Conservation (phyloP, 371 early-diverging fungal genomes). For the Mucor irregularis region DNA sequence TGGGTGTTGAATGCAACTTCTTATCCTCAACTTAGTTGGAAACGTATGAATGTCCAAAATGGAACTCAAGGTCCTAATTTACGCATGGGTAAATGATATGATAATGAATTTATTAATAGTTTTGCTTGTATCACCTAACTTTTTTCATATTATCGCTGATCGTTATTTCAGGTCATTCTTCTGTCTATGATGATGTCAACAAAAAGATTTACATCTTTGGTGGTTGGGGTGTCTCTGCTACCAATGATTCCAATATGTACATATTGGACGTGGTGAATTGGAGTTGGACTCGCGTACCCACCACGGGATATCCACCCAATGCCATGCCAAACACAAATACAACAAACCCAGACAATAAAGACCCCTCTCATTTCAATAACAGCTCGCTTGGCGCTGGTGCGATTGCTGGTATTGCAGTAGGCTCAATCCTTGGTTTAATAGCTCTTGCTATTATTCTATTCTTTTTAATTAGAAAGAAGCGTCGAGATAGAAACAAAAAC, state of each 20-base stretch:
- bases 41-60: slow-evolving; percentile 24
- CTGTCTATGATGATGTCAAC: slow-evolving; percentile 30
- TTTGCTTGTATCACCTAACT: neutral
- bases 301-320: slow-evolving; percentile 17
- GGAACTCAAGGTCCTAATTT: slow-evolving; percentile 26
- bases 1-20: slow-evolving; percentile 44
- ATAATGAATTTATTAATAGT: too few species aligned
- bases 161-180: slow-evolving; percentile 33
- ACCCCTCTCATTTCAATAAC: neutral
- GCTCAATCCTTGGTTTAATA: slow-evolving; percentile 12
- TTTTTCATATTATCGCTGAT: neutral
- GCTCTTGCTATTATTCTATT: slow-evolving; percentile 6
- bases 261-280: slow-evolving; percentile 23
- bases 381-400: slow-evolving; percentile 6
- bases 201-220: slow-evolving; percentile 38
- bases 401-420: slow-evolving; percentile 29
- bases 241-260: slow-evolving; percentile 30
- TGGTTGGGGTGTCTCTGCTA: slow-evolving; percentile 36
- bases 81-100: slow-evolving; percentile 42
- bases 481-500: neutral
- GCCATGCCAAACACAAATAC: neutral
- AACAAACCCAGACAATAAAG: neutral
- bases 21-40: slow-evolving; percentile 40
- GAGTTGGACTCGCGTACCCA: slow-evolving; percentile 32
- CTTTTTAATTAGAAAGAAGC: slow-evolving; percentile 10